A percentile compares a stretch with the other conserved stretches of the same genome.
Evolutionary conservation across 495 filamentous ascomycete genomes (phyloP).

Genomic region (Hypoxylon rickii): DNA sequence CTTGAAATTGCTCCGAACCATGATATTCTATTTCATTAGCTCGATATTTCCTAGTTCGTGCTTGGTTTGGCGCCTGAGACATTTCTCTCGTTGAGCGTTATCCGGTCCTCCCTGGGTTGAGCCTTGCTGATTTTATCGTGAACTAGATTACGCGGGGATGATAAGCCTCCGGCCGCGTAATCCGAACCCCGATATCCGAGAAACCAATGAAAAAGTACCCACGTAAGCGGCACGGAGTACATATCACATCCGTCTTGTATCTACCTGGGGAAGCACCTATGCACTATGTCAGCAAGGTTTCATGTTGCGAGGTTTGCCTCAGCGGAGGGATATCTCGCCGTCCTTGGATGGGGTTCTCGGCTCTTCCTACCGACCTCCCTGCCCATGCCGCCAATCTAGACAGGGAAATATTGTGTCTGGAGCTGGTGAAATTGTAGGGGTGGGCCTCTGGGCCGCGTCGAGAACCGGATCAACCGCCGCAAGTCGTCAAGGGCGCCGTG

Average conservation of each 20-base stretch:
- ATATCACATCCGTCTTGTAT: too few species aligned
- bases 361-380: constrained; percentile 34
- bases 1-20: too few species aligned
- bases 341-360: constrained; percentile 23
- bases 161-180: constrained; percentile 28
- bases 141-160: constrained; percentile 16
- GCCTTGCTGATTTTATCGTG: constrained; percentile 2
- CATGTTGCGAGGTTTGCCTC: too few species aligned
- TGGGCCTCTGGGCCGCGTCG: constrained; percentile 25
- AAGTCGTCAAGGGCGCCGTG: neutral
- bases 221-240: too few species aligned
- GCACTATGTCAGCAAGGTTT: too few species aligned
- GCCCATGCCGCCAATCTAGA: constrained; percentile 32
- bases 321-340: constrained; percentile 33
- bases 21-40: neutral
- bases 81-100: constrained; percentile 1
- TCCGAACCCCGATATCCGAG: too few species aligned
- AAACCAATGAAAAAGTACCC: too few species aligned
- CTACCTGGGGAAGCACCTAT: too few species aligned
- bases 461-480: neutral
- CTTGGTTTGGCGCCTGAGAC: constrained; percentile 1
- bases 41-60: neutral
- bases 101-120: constrained; percentile 1
- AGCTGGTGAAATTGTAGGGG: constrained; percentile 41
- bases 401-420: constrained; percentile 40